Percentiles rank a stretch among this genome's conserved stretches.
Evolutionary conservation across 2,329 filamentous ascomycete species (phyloP).

Genomic region (Penicillium sp.): DNA sequence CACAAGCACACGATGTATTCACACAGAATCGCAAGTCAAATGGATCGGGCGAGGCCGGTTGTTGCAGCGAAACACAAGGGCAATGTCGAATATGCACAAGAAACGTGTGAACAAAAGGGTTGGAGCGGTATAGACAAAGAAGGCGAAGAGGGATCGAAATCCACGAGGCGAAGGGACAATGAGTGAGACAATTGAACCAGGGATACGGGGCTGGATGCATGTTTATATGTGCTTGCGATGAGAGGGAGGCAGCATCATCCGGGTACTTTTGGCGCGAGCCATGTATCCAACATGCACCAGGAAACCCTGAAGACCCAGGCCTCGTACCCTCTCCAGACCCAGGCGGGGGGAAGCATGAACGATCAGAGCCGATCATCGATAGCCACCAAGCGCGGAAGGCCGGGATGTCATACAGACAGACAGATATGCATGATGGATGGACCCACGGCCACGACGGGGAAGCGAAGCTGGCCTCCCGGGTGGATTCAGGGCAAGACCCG

Average conservation of each 20-base stretch:
- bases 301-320: conserved; percentile 3
- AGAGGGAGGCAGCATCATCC: conserved; percentile 17
- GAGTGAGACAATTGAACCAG: conserved; percentile 24
- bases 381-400: conserved; percentile 20
- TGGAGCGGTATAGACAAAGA: conserved; percentile 17
- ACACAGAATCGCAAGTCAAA: conserved; percentile 4
- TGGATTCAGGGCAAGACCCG: conserved; percentile 15
- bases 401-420: conserved; percentile 27
- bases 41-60: not conserved
- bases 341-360: conserved; percentile 27
- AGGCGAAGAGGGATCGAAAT: conserved; percentile 17
- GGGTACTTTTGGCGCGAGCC: conserved; percentile 16
- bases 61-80: conserved; percentile 10
- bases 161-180: conserved; percentile 27
- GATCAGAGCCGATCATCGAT: conserved; percentile 23
- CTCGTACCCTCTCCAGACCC: conserved; percentile 19
- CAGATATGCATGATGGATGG: conserved; percentile 16
- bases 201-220: conserved; percentile 30
- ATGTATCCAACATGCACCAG: conserved; percentile 13
- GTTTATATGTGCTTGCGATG: conserved; percentile 35
- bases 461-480: conserved; percentile 18
- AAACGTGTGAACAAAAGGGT: conserved; percentile 15
- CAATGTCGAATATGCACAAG: conserved; percentile 23
- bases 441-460: conserved; percentile 17
- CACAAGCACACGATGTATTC: conserved; percentile 5